Percentiles rank a stretch among this genome's conserved stretches.
Evolutionary conservation across 257 asterid genomes (phyloP).

Genomic region (Capsicum baccatum): DNA sequence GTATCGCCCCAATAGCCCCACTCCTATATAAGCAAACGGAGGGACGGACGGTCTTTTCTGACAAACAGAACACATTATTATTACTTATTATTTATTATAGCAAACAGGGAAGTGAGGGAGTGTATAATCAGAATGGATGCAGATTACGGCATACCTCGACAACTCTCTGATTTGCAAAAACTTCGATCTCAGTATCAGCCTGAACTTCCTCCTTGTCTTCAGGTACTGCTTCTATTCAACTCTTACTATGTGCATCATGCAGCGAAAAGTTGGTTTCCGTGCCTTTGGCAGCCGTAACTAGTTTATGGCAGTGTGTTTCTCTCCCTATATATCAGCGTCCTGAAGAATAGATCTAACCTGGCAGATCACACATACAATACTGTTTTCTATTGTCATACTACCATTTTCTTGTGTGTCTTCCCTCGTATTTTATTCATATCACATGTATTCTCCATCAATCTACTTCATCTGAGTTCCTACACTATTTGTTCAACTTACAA

Average conservation of each 20-base stretch:
- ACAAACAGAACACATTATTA: not conserved
- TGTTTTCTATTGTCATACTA: not conserved
- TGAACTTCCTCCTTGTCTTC: slow-evolving; percentile 92
- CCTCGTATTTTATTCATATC: not conserved
- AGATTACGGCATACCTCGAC: slow-evolving; percentile 74
- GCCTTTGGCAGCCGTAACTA: not conserved
- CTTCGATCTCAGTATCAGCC: slow-evolving; percentile 78
- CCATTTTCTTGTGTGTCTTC: not conserved
- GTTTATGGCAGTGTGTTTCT: not conserved
- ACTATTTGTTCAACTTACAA: not conserved
- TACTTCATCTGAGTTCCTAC: not conserved
- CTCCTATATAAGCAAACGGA: slow-evolving; percentile 16
- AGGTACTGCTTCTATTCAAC: not conserved
- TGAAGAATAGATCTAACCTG: slow-evolving; percentile 39
- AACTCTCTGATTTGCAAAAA: slow-evolving; percentile 86
- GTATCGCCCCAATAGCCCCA: slow-evolving; percentile 25
- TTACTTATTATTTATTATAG: not conserved
- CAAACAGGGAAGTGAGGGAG: not conserved
- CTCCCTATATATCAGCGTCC: slow-evolving; percentile 3
- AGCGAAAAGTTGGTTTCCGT: not conserved
- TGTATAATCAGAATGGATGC: slow-evolving; percentile 60
- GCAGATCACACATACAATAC: slow-evolving; percentile 26
- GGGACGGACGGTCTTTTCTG: not conserved
- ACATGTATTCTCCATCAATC: not conserved
- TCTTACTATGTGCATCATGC: not conserved